These are phyloP conservation scores for Metrosideros polymorpha DNA, from an alignment of 441 rosid genomes.

Conservation along the genomic window DNA sequence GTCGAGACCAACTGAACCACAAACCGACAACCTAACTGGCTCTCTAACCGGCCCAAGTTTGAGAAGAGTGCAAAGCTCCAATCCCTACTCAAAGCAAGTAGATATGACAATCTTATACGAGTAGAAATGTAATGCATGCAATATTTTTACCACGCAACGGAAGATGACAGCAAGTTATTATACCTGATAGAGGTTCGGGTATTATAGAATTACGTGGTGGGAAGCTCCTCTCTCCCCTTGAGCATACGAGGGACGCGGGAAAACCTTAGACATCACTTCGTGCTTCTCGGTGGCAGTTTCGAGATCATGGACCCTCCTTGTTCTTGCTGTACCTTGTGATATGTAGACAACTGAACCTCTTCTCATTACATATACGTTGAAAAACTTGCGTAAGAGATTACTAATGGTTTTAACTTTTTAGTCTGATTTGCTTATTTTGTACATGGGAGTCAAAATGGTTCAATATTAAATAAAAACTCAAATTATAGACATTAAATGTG, in stretches of 20 bases:
- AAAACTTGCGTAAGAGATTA: accelerated
- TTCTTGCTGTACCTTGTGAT: accelerated
- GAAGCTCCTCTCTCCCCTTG: background rate
- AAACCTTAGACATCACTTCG: too few species aligned
- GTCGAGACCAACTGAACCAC: background rate
- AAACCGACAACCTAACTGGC: background rate
- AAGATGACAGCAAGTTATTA: background rate
- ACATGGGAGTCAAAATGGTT: accelerated
- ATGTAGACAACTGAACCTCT: accelerated
- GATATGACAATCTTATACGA: background rate
- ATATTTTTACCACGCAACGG: background rate
- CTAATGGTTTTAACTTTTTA: background rate
- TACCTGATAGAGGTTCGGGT: background rate
- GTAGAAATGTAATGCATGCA: background rate
- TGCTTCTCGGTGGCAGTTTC: too few species aligned
- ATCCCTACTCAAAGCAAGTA: background rate
- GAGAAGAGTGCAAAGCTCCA: background rate
- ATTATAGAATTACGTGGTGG: background rate
- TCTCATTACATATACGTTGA: accelerated
- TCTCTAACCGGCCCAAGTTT: accelerated
- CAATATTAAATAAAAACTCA: background rate
- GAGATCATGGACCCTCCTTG: too few species aligned
- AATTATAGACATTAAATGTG: background rate
- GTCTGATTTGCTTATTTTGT: background rate
- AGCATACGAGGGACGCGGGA: background rate